phyloP scores from a whole-genome alignment of 208 protist genomes.

The Leishmania guyanensis region DNA sequence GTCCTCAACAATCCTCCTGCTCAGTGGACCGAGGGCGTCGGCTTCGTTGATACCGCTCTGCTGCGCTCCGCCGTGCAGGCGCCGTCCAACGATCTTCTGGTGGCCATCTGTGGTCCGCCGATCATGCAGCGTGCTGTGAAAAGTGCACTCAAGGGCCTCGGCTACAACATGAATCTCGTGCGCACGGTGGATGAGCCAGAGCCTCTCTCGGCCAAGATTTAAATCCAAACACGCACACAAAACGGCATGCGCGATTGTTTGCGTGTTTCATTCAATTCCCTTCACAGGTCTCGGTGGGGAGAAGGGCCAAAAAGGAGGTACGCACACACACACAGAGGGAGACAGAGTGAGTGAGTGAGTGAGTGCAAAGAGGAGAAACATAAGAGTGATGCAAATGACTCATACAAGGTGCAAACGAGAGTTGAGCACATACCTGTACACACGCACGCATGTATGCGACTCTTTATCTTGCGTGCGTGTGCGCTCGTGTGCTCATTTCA shows the following conservation, averaged over 20 bases:
- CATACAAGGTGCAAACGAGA: background rate
- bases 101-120: constrained; percentile 78
- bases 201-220: constrained; percentile 39
- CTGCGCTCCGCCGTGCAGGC: constrained; percentile 59
- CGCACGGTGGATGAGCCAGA: constrained; percentile 49
- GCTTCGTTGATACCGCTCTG: constrained; percentile 54
- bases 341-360: background rate
- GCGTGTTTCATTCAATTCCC: background rate
- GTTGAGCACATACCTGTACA: background rate
- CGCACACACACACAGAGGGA: background rate
- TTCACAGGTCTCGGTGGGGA: background rate
- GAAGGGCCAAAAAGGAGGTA: background rate
- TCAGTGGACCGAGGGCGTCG: constrained; percentile 67
- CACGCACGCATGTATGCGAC: background rate
- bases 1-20: constrained; percentile 71
- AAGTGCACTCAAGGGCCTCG: constrained; percentile 33
- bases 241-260: background rate
- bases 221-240: constrained; percentile 6
- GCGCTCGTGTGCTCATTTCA: background rate
- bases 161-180: constrained; percentile 58
- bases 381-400: background rate
- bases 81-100: constrained; percentile 58
- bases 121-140: constrained; percentile 72
- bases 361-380: background rate
- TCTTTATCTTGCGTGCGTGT: constrained; percentile 4